A percentile compares a stretch with the other conserved stretches of the same genome.
phyloP scores from a whole-genome alignment of 306 rosid species.

The Cyclanthera cordifolia region DNA sequence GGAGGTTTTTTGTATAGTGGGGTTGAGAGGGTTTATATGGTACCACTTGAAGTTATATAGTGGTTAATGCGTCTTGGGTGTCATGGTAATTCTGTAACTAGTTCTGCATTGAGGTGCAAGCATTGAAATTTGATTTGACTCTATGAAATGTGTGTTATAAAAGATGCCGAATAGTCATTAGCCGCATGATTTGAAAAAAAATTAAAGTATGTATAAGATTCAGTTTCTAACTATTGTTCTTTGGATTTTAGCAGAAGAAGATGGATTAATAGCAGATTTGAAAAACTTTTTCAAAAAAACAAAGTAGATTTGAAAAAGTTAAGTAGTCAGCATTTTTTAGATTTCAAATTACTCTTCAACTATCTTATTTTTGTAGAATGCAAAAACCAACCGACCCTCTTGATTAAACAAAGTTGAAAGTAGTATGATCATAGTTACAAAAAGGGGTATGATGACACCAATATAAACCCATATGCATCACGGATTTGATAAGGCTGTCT shows the following conservation, averaged over 20 bases:
- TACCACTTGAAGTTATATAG: neutral
- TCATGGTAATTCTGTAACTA: neutral
- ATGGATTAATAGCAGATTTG: constrained; percentile 40
- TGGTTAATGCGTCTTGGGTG: neutral
- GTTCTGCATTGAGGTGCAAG: neutral
- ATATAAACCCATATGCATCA: no score
- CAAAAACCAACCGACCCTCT: no score
- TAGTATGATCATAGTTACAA: no score
- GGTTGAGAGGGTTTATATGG: neutral
- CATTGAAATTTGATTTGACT: neutral
- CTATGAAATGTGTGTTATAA: no score
- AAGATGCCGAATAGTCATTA: neutral
- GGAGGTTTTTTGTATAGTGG: neutral
- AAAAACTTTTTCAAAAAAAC: no score
- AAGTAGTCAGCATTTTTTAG: neutral
- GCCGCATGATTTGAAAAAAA: neutral
- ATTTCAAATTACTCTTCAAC: neutral
- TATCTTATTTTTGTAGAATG: neutral
- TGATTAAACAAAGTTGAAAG: no score
- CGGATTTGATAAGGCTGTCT: no score
- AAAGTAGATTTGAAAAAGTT: no score
- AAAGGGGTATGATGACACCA: no score
- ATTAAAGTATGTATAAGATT: constrained; percentile 74
- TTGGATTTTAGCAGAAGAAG: constrained; percentile 74
- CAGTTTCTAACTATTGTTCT: constrained; percentile 57